Conservation (phyloP, 441 rosid genomes). For the Theobroma grandiflorum region DNA sequence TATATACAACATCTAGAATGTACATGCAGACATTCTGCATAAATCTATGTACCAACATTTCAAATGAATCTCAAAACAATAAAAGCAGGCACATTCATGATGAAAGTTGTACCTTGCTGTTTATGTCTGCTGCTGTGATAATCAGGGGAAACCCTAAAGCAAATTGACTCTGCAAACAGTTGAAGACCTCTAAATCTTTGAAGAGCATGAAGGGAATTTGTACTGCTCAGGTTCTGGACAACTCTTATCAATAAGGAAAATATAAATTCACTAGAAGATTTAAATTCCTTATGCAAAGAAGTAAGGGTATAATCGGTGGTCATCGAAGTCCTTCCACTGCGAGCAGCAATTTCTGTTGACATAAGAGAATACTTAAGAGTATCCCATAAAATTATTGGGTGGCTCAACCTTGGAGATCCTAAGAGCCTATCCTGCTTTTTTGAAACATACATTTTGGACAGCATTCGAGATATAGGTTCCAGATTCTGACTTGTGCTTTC, state of each 20-base stretch:
- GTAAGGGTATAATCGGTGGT: conserved; percentile 56
- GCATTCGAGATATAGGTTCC: conserved; percentile 55
- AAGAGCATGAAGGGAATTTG: conserved; percentile 72
- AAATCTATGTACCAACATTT: not conserved
- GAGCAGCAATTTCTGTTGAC: conserved; percentile 86
- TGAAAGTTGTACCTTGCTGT: conserved; percentile 56
- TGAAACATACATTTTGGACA: conserved; percentile 67
- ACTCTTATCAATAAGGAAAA: conserved; percentile 77
- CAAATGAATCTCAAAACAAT: conserved; percentile 3
- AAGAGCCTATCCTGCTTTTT: conserved; percentile 49
- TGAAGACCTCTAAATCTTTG: conserved; percentile 88
- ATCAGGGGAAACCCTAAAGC: conserved; percentile 61
- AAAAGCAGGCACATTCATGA: conserved; percentile 1
- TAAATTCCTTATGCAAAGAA: conserved; percentile 74
- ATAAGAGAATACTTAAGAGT: conserved; percentile 86
- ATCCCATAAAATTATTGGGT: conserved; percentile 89
- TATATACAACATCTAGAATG: not conserved
- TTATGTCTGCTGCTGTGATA: conserved; percentile 42
- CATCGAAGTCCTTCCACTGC: conserved; percentile 60
- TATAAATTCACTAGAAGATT: conserved; percentile 75
- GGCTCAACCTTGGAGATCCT: conserved; percentile 55
- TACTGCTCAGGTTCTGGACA: conserved; percentile 63
- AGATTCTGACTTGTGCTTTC: conserved; percentile 57
- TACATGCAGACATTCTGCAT: not conserved
- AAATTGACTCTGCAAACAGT: conserved; percentile 82